Percentiles rank a stretch among this genome's conserved stretches.
phyloP scores from a whole-genome alignment of 176 grass and related monocot genomes.

The Thinopyrum elongatum region DNA sequence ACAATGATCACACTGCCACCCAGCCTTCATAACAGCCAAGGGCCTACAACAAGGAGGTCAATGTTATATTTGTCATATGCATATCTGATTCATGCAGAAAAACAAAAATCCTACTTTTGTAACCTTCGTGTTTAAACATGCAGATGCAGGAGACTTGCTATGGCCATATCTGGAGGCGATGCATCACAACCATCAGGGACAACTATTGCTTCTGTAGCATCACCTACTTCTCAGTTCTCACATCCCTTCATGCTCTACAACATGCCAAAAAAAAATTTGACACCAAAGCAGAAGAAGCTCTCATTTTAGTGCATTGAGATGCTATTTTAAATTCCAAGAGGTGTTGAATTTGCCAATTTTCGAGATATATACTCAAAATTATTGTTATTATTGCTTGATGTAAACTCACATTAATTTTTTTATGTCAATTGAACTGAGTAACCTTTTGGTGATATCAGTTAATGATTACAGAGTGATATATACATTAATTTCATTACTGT shows the following conservation, averaged over 20 bases:
- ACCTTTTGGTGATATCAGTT: too few relatives aligned
- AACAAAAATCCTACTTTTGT: background rate
- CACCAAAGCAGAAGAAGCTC: too few relatives aligned
- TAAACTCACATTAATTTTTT: too few relatives aligned
- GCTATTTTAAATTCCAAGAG: background rate
- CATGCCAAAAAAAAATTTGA: background rate
- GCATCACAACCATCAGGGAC: background rate
- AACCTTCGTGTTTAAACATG: background rate
- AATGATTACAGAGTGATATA: background rate
- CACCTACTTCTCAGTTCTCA: background rate
- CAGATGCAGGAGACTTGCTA: background rate
- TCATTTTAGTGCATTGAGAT: background rate
- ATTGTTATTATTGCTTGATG: too few relatives aligned
- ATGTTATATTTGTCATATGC: background rate
- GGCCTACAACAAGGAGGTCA: background rate
- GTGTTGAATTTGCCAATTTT: too few relatives aligned
- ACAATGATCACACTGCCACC: background rate
- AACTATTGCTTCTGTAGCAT: background rate
- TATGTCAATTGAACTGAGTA: too few relatives aligned
- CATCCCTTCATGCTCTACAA: background rate
- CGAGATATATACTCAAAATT: too few relatives aligned
- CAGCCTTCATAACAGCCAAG: background rate
- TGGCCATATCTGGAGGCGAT: background rate
- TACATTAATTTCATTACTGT: background rate
- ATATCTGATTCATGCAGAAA: background rate